Conservation (phyloP, 164 flowering plant species). For the Stephania yunnanensis region DNA sequence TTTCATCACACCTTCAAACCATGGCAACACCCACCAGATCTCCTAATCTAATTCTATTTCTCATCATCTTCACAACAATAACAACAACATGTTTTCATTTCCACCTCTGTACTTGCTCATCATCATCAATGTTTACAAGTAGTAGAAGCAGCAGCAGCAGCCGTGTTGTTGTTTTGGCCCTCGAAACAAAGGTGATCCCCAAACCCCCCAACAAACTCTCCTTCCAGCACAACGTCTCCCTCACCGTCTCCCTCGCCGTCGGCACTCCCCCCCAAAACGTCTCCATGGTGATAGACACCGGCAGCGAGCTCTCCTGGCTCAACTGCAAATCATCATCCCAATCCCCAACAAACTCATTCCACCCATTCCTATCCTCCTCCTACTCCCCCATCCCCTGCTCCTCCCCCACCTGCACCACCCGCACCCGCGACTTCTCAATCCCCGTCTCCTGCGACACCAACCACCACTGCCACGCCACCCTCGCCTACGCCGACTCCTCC, state of each 20-base stretch:
- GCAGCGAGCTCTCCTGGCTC: constrained; percentile 86
- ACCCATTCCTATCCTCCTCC: constrained; percentile 48
- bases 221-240: constrained; percentile 60
- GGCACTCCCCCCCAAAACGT: constrained; percentile 77
- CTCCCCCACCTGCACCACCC: constrained; percentile 49
- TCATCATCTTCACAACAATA: neutral
- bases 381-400: constrained; percentile 51
- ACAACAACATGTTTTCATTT: neutral
- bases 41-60: constrained; percentile 3
- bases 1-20: neutral
- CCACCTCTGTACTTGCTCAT: neutral
- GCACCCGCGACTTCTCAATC: constrained; percentile 46
- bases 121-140: neutral
- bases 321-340: constrained; percentile 37
- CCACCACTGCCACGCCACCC: constrained; percentile 54
- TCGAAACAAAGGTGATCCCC: constrained; percentile 37
- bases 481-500: constrained; percentile 70
- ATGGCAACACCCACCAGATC: neutral
- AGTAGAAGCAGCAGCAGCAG: too few relatives aligned
- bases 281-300: constrained; percentile 83
- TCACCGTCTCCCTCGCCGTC: constrained; percentile 55
- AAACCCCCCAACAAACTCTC: constrained; percentile 40
- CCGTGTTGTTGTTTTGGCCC: constrained; percentile 29
- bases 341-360: constrained; percentile 24
- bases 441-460: constrained; percentile 66